Evolutionary conservation across 2,329 filamentous ascomycete genomes (phyloP), one percentile per base, ranked within the genome.

Genomic region (Penicillium aurantiogriseum): DNA sequence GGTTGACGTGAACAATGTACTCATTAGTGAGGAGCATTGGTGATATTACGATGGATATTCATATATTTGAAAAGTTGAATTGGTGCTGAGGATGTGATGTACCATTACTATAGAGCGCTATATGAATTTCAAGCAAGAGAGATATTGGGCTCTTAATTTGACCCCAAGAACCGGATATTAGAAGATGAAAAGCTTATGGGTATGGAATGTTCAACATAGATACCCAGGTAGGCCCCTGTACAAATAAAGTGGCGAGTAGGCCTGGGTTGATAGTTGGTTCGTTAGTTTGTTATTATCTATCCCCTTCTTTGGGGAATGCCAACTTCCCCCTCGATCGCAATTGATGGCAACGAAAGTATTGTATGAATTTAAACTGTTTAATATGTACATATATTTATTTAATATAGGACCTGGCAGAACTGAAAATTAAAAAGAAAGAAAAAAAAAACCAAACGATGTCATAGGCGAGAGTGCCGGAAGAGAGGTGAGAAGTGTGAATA

Each of bases 1-100:
- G 1, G 69, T 74, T 11, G 72, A 78, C 65, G 74, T 79, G 15
- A 70, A 79, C 46, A 69, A 74, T 25, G 74, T 69, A 19, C 21
- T 54, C 23, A 75, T 77, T 56, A 63, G 68, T 27, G 68, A 72
- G 51, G 59, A 68, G 60, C 51, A 53, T 31, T 53, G 51, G 51
- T 53, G n/a, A 53, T 38, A 3, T 8, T 29, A 45, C 17, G 9
- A 46, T 29, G 29, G 13, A 44, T n/a, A 23, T 9, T 11, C 3
- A 27, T 44, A 6, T 15, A 29, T 31, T 6, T 25, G n/a, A 38
- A 10, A 31, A 23, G 8, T 17, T 7, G 19, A 47, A 23, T 7
- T n/a, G 3, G 5, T 5, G 5, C 31, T 5, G 21, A 23, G 31
- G 15, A n/a, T 25, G 45, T 25, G 10, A 17, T n/a, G 10, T 6